Evolutionary conservation across 257 asterid species (phyloP).

Genomic region (Gynochthodes officinalis): DNA sequence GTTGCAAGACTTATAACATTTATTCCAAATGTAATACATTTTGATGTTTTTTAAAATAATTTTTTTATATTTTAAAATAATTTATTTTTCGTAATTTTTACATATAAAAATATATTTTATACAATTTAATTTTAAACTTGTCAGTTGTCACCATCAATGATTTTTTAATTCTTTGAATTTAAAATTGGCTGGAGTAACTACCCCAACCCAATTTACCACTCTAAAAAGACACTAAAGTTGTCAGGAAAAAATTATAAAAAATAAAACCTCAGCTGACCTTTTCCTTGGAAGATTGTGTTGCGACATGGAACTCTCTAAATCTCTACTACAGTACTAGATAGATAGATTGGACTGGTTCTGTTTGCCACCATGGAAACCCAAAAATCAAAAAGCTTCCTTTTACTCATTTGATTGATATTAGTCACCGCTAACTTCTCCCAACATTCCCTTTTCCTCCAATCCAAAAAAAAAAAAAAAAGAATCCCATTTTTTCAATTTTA

Average conservation of each 20-base stretch:
- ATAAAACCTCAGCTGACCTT: not conserved
- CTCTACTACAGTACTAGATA: too few relatives aligned
- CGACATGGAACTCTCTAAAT: not conserved
- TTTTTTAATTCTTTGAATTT: not conserved
- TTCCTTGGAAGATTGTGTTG: not conserved
- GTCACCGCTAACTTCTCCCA: not conserved
- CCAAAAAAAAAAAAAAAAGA: not conserved
- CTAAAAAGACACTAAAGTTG: conserved; percentile 7
- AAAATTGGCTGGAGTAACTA: not conserved
- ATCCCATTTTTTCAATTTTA: not conserved
- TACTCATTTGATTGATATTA: conserved; percentile 4
- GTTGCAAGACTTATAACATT: too few relatives aligned
- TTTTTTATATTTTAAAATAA: too few relatives aligned
- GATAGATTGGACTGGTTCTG: not conserved
- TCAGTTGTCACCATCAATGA: not conserved
- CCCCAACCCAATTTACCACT: not conserved
- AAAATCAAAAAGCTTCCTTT: not conserved
- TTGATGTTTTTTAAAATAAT: too few relatives aligned
- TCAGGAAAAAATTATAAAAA: not conserved
- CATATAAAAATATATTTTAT: too few relatives aligned
- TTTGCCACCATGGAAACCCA: not conserved
- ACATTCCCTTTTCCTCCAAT: not conserved
- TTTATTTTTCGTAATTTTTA: too few relatives aligned
- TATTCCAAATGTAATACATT: too few relatives aligned
- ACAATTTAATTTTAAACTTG: not conserved